Percentiles rank a stretch among this genome's conserved stretches.
These are phyloP conservation scores for Halenospora varia DNA, from an alignment of 495 filamentous ascomycete species.

Conservation along the genomic window DNA sequence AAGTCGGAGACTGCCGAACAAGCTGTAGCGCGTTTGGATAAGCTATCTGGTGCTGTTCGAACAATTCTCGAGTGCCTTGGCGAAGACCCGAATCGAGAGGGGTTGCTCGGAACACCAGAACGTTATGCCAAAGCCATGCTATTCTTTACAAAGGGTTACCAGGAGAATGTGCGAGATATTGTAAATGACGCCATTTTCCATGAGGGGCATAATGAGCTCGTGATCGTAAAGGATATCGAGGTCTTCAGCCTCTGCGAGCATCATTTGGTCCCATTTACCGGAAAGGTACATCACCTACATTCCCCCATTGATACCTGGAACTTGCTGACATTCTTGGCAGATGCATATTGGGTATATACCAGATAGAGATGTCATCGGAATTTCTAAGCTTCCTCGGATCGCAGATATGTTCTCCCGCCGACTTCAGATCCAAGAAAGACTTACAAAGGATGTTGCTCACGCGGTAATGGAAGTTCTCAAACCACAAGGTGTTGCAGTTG, in stretches of 20 bases:
- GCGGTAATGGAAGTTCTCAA: constrained; percentile 89
- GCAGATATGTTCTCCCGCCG: constrained; percentile 95
- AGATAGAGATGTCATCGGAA: constrained; percentile 76
- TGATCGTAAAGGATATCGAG: constrained; percentile 97
- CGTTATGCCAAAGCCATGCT: constrained; percentile 96
- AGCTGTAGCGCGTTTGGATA: constrained; percentile 63
- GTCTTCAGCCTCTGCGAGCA: constrained; percentile 96
- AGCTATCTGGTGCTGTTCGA: constrained; percentile 77
- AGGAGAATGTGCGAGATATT: constrained; percentile 89
- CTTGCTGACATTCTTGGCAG: constrained; percentile 35
- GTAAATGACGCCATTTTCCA: constrained; percentile 96
- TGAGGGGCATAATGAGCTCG: constrained; percentile 94
- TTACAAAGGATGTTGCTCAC: constrained; percentile 94
- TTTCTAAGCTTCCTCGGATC: constrained; percentile 91
- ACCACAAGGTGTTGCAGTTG: constrained; percentile 92
- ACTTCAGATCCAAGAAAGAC: constrained; percentile 89
- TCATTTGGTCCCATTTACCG: constrained; percentile 93
- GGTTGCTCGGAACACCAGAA: constrained; percentile 79
- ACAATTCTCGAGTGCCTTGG: constrained; percentile 95
- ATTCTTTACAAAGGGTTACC: constrained; percentile 98
- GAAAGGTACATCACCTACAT: constrained; percentile 67
- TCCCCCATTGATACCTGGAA: background rate
- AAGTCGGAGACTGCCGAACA: constrained; percentile 76
- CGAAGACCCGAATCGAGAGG: constrained; percentile 91
- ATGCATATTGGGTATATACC: constrained; percentile 99